Conservation (phyloP, 177 flowering plant genomes). For the Telopea speciosissima region DNA sequence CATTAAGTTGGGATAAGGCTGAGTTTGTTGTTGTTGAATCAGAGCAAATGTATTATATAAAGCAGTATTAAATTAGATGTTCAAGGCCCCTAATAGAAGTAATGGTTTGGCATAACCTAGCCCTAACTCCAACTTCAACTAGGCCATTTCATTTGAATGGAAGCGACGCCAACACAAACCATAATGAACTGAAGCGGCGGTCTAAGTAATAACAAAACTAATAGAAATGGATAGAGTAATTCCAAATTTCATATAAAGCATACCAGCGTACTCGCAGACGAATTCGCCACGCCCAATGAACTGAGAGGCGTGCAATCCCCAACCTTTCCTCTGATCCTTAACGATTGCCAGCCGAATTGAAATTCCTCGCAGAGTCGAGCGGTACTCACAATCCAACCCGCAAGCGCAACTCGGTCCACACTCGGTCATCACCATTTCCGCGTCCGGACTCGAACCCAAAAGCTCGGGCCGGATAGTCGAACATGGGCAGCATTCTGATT, state of each 20-base stretch:
- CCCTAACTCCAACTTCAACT: too few relatives aligned
- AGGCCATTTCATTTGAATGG: too few relatives aligned
- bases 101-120: too few relatives aligned
- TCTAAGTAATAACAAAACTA: too few relatives aligned
- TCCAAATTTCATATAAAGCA: not conserved
- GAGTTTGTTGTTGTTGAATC: too few relatives aligned
- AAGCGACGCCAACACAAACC: too few relatives aligned
- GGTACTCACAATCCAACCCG: constrained; percentile 47
- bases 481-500: constrained; percentile 48
- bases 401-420: constrained; percentile 69
- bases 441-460: constrained; percentile 9
- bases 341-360: constrained; percentile 48
- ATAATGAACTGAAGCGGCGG: too few relatives aligned
- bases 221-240: too few relatives aligned
- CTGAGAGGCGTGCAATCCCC: constrained; percentile 67
- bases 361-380: constrained; percentile 57
- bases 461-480: constrained; percentile 5
- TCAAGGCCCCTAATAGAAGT: too few relatives aligned
- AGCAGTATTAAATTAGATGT: too few relatives aligned
- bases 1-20: too few relatives aligned
- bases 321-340: constrained; percentile 51
- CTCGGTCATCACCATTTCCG: constrained; percentile 40
- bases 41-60: too few relatives aligned
- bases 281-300: constrained; percentile 42
- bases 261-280: constrained; percentile 85